Conservation (phyloP, 2,329 filamentous ascomycete genomes). For the Talaromyces sp. region DNA sequence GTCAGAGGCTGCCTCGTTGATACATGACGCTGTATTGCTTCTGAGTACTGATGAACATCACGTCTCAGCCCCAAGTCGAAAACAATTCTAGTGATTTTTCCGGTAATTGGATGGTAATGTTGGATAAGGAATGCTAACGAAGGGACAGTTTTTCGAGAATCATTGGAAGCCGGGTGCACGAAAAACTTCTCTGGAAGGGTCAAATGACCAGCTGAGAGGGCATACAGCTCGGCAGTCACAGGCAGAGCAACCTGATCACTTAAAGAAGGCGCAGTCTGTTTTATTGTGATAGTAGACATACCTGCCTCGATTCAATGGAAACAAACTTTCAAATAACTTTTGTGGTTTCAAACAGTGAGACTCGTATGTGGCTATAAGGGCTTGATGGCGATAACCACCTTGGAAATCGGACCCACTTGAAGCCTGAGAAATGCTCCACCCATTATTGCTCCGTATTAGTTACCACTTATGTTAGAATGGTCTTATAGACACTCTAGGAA, state of each 20-base stretch:
- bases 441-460: neutral
- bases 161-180: conserved; percentile 18
- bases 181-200: conserved; percentile 24
- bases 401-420: neutral
- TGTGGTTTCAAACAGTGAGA: neutral
- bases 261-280: neutral
- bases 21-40: conserved; percentile 18
- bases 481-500: neutral
- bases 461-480: neutral
- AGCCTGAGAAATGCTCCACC: neutral
- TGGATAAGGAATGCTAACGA: conserved; percentile 27
- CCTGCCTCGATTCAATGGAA: conserved; percentile 14
- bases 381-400: neutral
- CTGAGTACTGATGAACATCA: conserved; percentile 16
- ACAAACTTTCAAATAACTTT: neutral
- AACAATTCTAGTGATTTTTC: conserved; percentile 19
- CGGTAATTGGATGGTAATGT: conserved; percentile 14
- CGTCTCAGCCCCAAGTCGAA: conserved; percentile 27
- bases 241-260: neutral
- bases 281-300: conserved; percentile 3
- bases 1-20: conserved; percentile 18
- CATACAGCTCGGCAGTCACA: conserved; percentile 30
- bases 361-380: neutral
- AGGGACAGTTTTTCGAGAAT: conserved; percentile 19
- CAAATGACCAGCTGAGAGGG: conserved; percentile 25